Conservation (phyloP, 768 basidiomycete species). For the Mycena vitilis region DNA sequence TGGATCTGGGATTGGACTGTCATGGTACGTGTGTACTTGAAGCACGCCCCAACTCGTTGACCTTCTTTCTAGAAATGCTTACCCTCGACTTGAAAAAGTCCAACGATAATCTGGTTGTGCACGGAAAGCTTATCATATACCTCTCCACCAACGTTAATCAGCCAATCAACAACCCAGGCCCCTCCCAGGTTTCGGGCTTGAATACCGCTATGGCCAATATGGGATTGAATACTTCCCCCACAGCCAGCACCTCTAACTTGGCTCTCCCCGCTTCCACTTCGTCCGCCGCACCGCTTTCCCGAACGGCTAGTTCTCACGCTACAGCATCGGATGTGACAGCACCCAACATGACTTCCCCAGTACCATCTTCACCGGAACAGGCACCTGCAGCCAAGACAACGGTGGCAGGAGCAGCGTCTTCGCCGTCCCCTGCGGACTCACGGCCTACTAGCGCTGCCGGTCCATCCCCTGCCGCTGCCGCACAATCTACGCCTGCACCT, state of each 20-base stretch:
- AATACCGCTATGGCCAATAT: conserved; percentile 71
- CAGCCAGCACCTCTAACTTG: conserved; percentile 68
- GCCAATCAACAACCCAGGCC: conserved; percentile 88
- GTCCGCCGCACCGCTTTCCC: conserved; percentile 59
- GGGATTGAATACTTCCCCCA: conserved; percentile 68
- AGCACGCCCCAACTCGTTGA: conserved; percentile 10
- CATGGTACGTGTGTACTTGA: conserved; percentile 74
- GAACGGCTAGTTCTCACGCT: conserved; percentile 77
- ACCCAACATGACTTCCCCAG: conserved; percentile 38
- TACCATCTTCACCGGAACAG: conserved; percentile 38
- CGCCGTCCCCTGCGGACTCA: conserved; percentile 33
- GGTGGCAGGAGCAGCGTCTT: conserved; percentile 36
- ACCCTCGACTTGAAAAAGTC: conserved; percentile 98
- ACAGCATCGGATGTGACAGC: conserved; percentile 57
- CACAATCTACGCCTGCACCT: conserved; percentile 36
- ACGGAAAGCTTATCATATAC: conserved; percentile 97
- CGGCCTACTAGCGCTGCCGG: conserved; percentile 35
- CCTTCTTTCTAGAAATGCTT: conserved; percentile 81
- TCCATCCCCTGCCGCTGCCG: conserved; percentile 38
- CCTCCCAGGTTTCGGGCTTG: conserved; percentile 73
- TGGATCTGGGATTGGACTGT: conserved; percentile 92
- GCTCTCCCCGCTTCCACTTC: conserved; percentile 50
- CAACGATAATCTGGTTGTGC: conserved; percentile 98
- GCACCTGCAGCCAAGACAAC: conserved; percentile 36
- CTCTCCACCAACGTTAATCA: conserved; percentile 91